phyloP scores from a whole-genome alignment of 495 filamentous ascomycete genomes.

The Zalerion maritima region DNA sequence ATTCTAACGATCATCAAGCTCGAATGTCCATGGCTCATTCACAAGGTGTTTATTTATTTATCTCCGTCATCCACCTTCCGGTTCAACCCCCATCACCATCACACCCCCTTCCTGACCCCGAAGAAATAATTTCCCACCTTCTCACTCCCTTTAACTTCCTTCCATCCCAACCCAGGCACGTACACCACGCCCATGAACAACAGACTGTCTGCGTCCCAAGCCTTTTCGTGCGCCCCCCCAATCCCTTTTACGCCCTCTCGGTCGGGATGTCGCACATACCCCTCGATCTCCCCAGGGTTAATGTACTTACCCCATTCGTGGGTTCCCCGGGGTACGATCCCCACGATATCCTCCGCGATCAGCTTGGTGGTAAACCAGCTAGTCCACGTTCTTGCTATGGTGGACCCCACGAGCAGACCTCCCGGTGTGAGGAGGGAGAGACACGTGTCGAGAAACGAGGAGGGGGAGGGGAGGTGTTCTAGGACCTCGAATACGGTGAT shows the following conservation, averaged over 20 bases:
- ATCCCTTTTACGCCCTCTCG: too few species aligned
- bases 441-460: conserved; percentile 51
- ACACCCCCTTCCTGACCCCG: conserved; percentile 61
- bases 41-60: too few species aligned
- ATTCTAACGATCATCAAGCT: too few species aligned
- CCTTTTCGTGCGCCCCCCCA: conserved; percentile 26
- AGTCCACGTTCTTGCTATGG: conserved; percentile 74
- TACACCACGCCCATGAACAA: conserved; percentile 82
- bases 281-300: conserved; percentile 65
- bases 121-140: conserved; percentile 95
- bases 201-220: too few species aligned
- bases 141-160: conserved; percentile 66
- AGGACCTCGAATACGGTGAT: conserved; percentile 87
- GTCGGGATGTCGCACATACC: too few species aligned
- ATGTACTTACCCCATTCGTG: conserved; percentile 96
- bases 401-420: conserved; percentile 82
- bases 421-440: conserved; percentile 69
- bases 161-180: conserved; percentile 86
- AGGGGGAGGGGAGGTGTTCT: conserved; percentile 69
- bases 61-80: too few species aligned
- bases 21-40: too few species aligned
- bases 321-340: conserved; percentile 80
- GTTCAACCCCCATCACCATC: too few species aligned
- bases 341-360: conserved; percentile 74
- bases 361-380: conserved; percentile 87